A percentile compares a stretch with the other conserved stretches of the same genome.
Conservation (phyloP, 108 stramenopile genomes). For the Hondaea fermentalgiana region DNA sequence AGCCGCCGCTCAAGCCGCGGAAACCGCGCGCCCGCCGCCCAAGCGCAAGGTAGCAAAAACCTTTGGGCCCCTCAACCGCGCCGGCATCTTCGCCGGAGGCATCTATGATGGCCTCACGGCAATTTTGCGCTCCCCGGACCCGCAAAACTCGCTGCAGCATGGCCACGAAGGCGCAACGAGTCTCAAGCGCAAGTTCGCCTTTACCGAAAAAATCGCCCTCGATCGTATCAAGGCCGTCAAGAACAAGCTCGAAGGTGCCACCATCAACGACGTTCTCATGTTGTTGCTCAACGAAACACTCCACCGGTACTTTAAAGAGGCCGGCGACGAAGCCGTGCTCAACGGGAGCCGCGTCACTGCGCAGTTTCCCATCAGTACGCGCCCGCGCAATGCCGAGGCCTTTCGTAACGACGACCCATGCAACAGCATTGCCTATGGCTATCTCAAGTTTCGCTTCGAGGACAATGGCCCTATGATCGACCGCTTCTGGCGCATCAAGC, state of each 20-base stretch:
- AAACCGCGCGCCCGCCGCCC: not conserved
- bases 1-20: too few species aligned
- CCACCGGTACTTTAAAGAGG: not conserved
- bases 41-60: not conserved
- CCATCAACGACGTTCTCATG: not conserved
- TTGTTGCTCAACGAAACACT: not conserved
- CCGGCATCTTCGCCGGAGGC: not conserved
- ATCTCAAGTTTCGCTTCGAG: not conserved
- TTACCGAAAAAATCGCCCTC: not conserved
- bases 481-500: not conserved
- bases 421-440: not conserved
- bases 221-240: not conserved
- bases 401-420: not conserved
- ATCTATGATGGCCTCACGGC: not conserved
- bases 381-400: not conserved
- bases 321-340: not conserved
- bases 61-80: not conserved
- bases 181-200: not conserved
- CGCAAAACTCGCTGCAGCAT: not conserved
- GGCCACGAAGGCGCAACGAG: not conserved
- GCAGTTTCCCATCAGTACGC: not conserved
- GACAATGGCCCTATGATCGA: not conserved
- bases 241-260: not conserved
- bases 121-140: not conserved
- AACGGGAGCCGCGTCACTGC: not conserved